These are phyloP conservation scores for Macroventuria anomochaeta DNA, from an alignment of 2,329 filamentous ascomycete species.

Conservation along the genomic window DNA sequence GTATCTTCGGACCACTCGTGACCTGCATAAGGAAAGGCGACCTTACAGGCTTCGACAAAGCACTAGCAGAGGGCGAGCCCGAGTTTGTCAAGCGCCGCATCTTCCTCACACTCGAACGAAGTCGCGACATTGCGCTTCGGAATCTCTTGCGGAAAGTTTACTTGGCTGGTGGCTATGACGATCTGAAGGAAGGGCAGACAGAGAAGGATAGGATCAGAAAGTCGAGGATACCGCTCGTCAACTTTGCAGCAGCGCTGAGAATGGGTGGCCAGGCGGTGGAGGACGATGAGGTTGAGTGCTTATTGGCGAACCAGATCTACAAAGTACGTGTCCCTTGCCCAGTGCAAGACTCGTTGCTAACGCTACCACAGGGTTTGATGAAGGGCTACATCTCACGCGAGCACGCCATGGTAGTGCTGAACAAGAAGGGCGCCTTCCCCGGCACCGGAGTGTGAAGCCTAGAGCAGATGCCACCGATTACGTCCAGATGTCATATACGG, in stretches of 20 bases:
- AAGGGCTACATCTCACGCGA: constrained; percentile 98
- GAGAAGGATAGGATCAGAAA: constrained; percentile 67
- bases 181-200: constrained; percentile 71
- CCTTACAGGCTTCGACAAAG: constrained; percentile 81
- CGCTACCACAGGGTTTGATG: constrained; percentile 74
- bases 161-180: constrained; percentile 77
- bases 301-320: constrained; percentile 96
- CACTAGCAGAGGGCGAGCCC: constrained; percentile 81
- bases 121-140: constrained; percentile 87
- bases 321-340: constrained; percentile 67
- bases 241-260: constrained; percentile 85
- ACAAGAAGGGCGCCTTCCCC: constrained; percentile 91
- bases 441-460: constrained; percentile 71
- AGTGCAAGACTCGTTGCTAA: constrained; percentile 22
- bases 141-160: constrained; percentile 94
- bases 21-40: constrained; percentile 82
- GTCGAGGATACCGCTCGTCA: constrained; percentile 79
- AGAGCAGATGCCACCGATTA: background rate
- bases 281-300: constrained; percentile 91
- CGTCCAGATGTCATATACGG: background rate
- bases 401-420: constrained; percentile 86
- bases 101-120: constrained; percentile 91
- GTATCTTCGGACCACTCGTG: constrained; percentile 78
- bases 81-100: constrained; percentile 93
- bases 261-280: constrained; percentile 74